phyloP scores from a whole-genome alignment of 345 rosid genomes.

The Heritiera fomes region DNA sequence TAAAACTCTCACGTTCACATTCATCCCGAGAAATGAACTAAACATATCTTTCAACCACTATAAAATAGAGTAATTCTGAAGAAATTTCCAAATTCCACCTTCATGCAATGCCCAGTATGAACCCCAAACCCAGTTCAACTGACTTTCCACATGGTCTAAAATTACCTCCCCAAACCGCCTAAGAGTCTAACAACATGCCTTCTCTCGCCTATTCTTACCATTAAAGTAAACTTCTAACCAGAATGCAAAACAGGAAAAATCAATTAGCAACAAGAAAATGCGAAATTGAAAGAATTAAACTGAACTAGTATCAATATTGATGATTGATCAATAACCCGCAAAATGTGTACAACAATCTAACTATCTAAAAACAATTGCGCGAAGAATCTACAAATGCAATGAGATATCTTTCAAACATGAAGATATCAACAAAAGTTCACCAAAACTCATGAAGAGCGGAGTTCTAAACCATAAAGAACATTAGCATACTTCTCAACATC shows the following conservation, averaged over 20 bases:
- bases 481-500: slow-evolving; percentile 37
- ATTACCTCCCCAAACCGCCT: not conserved
- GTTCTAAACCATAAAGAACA: slow-evolving; percentile 50
- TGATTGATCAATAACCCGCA: slow-evolving; percentile 30
- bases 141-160: not conserved
- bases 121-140: not conserved
- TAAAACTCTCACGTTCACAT: not conserved
- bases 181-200: not conserved
- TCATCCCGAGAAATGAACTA: not conserved
- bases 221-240: not conserved
- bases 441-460: slow-evolving; percentile 15
- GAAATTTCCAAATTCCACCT: not conserved
- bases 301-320: slow-evolving; percentile 32
- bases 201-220: not conserved
- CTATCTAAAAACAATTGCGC: not conserved
- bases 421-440: slow-evolving; percentile 2
- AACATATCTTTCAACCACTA: not conserved
- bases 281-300: slow-evolving; percentile 10
- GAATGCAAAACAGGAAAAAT: not conserved
- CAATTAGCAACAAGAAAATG: not conserved
- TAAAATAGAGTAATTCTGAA: not conserved
- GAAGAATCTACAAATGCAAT: slow-evolving; percentile 13
- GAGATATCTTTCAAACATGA: slow-evolving; percentile 10
- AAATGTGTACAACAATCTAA: slow-evolving; percentile 23
- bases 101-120: not conserved